These are phyloP conservation scores for Cladobotryum protrusum DNA, from an alignment of 2,329 filamentous ascomycete species.

Conservation along the genomic window DNA sequence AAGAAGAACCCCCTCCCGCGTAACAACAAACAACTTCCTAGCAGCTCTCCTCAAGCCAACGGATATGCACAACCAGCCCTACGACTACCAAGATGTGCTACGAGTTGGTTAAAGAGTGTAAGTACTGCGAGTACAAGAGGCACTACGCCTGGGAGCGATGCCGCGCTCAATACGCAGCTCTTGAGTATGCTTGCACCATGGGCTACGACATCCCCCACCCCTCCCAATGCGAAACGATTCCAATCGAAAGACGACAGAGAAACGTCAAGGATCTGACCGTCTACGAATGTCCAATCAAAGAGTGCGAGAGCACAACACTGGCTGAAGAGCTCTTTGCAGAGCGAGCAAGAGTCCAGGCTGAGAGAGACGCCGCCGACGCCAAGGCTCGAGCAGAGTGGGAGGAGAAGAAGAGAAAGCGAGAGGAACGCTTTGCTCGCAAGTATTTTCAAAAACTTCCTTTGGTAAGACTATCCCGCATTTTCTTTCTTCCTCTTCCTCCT, in stretches of 20 bases:
- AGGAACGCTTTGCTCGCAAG: constrained; percentile 5
- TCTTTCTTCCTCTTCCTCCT: neutral
- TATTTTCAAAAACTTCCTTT: constrained; percentile 9
- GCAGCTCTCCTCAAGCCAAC: neutral
- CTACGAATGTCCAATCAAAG: constrained; percentile 8
- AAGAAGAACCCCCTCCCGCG: too few relatives aligned
- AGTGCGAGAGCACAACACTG: constrained; percentile 9
- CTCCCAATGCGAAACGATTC: constrained; percentile 6
- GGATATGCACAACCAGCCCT: too few relatives aligned
- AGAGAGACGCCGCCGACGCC: neutral
- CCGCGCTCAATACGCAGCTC: neutral
- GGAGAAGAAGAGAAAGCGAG: constrained; percentile 5
- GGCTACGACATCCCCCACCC: constrained; percentile 4
- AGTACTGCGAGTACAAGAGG: constrained; percentile 5
- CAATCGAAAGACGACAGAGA: constrained; percentile 3
- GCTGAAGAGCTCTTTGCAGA: constrained; percentile 6
- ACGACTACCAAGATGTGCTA: constrained; percentile 3
- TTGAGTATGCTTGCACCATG: constrained; percentile 1
- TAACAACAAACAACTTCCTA: too few relatives aligned
- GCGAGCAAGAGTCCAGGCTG: constrained; percentile 4
- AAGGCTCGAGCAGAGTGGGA: constrained; percentile 6
- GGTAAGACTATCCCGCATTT: neutral
- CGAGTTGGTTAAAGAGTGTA: constrained; percentile 8
- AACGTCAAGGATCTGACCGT: constrained; percentile 5
- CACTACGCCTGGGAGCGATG: constrained; percentile 11